These are phyloP conservation scores for Chalciporus sp. DNA, from an alignment of 1,284 basidiomycete species.

Conservation along the genomic window DNA sequence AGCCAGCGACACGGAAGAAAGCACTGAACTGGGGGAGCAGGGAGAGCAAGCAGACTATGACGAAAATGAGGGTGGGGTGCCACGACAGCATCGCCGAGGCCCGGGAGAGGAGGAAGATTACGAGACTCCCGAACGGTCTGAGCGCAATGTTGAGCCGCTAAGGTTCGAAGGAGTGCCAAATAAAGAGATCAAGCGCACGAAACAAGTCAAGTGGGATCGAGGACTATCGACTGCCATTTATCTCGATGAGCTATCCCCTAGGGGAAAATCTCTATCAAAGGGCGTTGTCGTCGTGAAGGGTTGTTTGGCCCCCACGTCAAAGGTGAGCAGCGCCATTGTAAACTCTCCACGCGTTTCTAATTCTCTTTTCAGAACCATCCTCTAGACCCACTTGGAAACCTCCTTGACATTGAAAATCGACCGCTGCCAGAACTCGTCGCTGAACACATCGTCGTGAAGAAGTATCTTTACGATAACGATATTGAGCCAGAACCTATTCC, in stretches of 20 bases:
- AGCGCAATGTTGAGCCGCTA: slow-evolving; percentile 39
- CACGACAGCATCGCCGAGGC: slow-evolving; percentile 54
- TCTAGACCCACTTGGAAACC: slow-evolving; percentile 78
- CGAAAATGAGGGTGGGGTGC: slow-evolving; percentile 35
- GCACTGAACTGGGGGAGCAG: slow-evolving; percentile 25
- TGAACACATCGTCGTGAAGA: slow-evolving; percentile 75
- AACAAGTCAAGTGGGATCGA: slow-evolving; percentile 79
- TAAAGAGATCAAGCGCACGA: slow-evolving; percentile 42
- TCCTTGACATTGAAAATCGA: slow-evolving; percentile 54
- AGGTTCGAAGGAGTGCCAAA: slow-evolving; percentile 38
- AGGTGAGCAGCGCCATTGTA: slow-evolving; percentile 47
- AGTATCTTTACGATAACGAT: slow-evolving; percentile 83
- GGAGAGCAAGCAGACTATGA: slow-evolving; percentile 35
- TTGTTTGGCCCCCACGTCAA: slow-evolving; percentile 64
- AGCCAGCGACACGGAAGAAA: slow-evolving; percentile 31
- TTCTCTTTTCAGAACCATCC: slow-evolving; percentile 50
- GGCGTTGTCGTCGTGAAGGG: slow-evolving; percentile 53
- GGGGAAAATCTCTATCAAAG: slow-evolving; percentile 45
- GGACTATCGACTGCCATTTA: slow-evolving; percentile 64
- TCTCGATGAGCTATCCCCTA: slow-evolving; percentile 60
- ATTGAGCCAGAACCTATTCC: slow-evolving; percentile 43
- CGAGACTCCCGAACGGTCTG: slow-evolving; percentile 56
- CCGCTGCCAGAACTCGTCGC: slow-evolving; percentile 64
- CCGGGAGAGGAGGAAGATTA: slow-evolving; percentile 86
- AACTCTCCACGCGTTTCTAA: slow-evolving; percentile 2